Percentiles rank a stretch among this genome's conserved stretches.
These are phyloP conservation scores for Aureobasidium musti DNA, from an alignment of 2,329 filamentous ascomycete species.

Conservation along the genomic window DNA sequence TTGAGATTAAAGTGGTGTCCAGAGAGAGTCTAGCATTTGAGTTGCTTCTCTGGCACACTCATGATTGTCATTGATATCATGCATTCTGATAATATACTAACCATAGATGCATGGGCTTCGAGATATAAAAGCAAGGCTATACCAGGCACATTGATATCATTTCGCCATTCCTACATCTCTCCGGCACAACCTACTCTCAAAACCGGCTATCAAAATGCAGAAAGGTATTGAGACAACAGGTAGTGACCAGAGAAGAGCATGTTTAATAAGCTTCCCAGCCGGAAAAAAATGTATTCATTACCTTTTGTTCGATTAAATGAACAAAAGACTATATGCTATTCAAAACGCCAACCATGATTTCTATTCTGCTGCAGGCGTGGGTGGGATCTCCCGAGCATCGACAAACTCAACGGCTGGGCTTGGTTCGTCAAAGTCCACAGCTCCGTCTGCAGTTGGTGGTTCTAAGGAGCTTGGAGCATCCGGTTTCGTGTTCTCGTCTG, in stretches of 20 bases:
- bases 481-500: background rate
- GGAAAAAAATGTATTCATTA: background rate
- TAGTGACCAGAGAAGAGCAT: background rate
- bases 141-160: background rate
- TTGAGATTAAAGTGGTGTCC: background rate
- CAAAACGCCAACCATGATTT: slow-evolving; percentile 11
- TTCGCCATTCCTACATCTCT: background rate
- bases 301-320: background rate
- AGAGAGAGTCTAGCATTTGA: background rate
- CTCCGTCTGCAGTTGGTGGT: slow-evolving; percentile 29
- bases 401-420: slow-evolving; percentile 38
- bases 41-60: background rate
- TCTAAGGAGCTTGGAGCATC: slow-evolving; percentile 25
- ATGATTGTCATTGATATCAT: background rate
- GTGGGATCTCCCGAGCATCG: slow-evolving; percentile 38
- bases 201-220: background rate
- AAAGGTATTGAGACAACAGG: background rate
- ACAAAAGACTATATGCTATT: slow-evolving; percentile 7
- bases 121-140: background rate
- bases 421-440: slow-evolving; percentile 30
- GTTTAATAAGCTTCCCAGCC: background rate
- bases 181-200: background rate
- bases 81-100: background rate
- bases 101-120: background rate
- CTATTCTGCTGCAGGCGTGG: slow-evolving; percentile 30